Evolutionary conservation across 1,139 yeast genomes (phyloP).

Genomic region (Candida tetrigidarum): DNA sequence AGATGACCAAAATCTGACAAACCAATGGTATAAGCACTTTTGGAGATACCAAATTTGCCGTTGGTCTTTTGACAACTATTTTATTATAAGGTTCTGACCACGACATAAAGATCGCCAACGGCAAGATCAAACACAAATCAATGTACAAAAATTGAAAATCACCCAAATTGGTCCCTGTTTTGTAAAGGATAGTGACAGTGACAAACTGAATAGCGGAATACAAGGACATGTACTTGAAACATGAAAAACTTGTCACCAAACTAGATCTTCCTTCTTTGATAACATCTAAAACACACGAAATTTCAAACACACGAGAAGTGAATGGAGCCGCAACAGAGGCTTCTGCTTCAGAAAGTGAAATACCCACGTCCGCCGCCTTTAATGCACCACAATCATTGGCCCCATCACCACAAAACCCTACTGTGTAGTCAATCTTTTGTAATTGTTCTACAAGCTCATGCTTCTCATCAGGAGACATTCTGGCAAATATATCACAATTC

Average conservation of each 20-base stretch:
- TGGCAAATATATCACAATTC: slow-evolving; percentile 80
- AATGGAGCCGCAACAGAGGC: slow-evolving; percentile 99
- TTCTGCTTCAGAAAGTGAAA: slow-evolving; percentile 95
- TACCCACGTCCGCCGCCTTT: slow-evolving; percentile 97
- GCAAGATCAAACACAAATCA: slow-evolving; percentile 86
- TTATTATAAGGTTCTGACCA: slow-evolving; percentile 83
- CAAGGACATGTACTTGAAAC: slow-evolving; percentile 97
- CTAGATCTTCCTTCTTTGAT: slow-evolving; percentile 95
- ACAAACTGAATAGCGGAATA: slow-evolving; percentile 96
- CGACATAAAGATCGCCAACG: slow-evolving; percentile 96
- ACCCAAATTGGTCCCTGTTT: slow-evolving; percentile 92
- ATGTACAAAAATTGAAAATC: slow-evolving; percentile 96
- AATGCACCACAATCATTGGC: slow-evolving; percentile 98
- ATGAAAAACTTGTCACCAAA: slow-evolving; percentile 90
- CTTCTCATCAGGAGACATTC: slow-evolving; percentile 99
- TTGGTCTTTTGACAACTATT: slow-evolving; percentile 77
- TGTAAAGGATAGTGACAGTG: slow-evolving; percentile 82
- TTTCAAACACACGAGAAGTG: slow-evolving; percentile 87
- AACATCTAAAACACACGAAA: slow-evolving; percentile 89
- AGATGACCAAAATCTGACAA: slow-evolving; percentile 67
- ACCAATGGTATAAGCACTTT: slow-evolving; percentile 82
- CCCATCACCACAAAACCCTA: slow-evolving; percentile 98
- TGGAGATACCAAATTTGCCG: slow-evolving; percentile 90
- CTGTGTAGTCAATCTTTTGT: slow-evolving; percentile 85
- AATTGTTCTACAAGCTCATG: slow-evolving; percentile 91